Evolutionary conservation across 768 basidiomycete genomes (phyloP).

Genomic region (Lentinula detonsa): DNA sequence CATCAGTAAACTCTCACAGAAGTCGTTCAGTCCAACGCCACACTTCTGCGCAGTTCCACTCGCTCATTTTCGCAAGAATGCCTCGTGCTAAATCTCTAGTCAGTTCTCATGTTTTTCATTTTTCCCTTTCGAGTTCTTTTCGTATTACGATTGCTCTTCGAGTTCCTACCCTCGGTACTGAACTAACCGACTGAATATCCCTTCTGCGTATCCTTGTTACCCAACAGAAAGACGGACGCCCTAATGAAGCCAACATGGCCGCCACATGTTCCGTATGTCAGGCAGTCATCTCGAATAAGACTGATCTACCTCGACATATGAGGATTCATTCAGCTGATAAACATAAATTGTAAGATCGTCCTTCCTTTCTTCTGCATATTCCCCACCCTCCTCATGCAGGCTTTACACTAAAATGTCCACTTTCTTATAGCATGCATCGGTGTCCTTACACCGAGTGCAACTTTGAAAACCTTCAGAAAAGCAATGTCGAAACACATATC

Average conservation of each 20-base stretch:
- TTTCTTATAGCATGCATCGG: slow-evolving; percentile 11
- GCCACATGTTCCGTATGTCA: slow-evolving; percentile 8
- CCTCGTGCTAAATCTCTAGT: neutral
- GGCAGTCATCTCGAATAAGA: slow-evolving; percentile 11
- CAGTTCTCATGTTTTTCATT: neutral
- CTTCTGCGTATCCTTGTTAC: neutral
- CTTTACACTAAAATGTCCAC: neutral
- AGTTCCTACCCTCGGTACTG: neutral
- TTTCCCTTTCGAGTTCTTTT: neutral
- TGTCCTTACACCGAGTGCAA: slow-evolving; percentile 14
- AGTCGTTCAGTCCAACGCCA: neutral
- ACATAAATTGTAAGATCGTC: slow-evolving; percentile 14
- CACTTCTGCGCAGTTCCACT: neutral
- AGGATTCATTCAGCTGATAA: slow-evolving; percentile 12
- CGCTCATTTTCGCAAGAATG: neutral
- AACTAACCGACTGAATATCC: neutral
- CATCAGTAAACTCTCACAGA: neutral
- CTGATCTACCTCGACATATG: slow-evolving; percentile 18
- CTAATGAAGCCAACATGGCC: neutral
- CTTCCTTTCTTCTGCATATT: neutral
- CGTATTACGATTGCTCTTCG: neutral
- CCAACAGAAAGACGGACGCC: neutral
- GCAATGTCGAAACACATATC: slow-evolving; percentile 16
- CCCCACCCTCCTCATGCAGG: neutral
- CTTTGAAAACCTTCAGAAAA: slow-evolving; percentile 13